A percentile compares a stretch with the other conserved stretches of the same genome.
phyloP scores from a whole-genome alignment of 148 eudicot genomes.

The Amaranthus cruentus region DNA sequence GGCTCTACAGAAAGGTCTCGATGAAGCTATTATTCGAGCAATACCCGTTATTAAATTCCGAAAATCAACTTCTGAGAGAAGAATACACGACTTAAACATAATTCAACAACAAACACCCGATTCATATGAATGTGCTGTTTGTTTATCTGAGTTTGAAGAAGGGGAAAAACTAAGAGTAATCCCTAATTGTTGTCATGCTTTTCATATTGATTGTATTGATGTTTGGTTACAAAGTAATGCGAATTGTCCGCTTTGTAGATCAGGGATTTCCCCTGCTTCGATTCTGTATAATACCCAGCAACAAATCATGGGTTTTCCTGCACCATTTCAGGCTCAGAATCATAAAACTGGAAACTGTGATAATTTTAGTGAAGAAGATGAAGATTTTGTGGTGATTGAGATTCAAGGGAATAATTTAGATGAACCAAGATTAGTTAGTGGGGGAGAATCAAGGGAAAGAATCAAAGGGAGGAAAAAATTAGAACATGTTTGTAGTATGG shows the following conservation, averaged over 20 bases:
- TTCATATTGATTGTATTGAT: constrained; percentile 91
- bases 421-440: constrained; percentile 28
- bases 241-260: constrained; percentile 83
- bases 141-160: constrained; percentile 64
- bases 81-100: not conserved
- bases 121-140: constrained; percentile 66
- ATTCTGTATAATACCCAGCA: constrained; percentile 9
- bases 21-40: constrained; percentile 60
- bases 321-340: not conserved
- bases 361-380: constrained; percentile 23
- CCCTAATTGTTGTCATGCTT: constrained; percentile 70
- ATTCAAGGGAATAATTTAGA: constrained; percentile 32
- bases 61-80: constrained; percentile 15
- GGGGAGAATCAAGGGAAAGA: constrained; percentile 23
- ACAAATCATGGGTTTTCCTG: not conserved
- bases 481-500: constrained; percentile 46
- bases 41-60: constrained; percentile 60
- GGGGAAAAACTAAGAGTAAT: constrained; percentile 64
- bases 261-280: constrained; percentile 43
- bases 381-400: constrained; percentile 76
- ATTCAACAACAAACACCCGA: not conserved
- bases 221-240: constrained; percentile 80
- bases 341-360: not conserved
- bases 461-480: constrained; percentile 25
- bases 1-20: constrained; percentile 38